These are phyloP conservation scores for Xylaria scruposa DNA, from an alignment of 495 filamentous ascomycete genomes.

Conservation along the genomic window DNA sequence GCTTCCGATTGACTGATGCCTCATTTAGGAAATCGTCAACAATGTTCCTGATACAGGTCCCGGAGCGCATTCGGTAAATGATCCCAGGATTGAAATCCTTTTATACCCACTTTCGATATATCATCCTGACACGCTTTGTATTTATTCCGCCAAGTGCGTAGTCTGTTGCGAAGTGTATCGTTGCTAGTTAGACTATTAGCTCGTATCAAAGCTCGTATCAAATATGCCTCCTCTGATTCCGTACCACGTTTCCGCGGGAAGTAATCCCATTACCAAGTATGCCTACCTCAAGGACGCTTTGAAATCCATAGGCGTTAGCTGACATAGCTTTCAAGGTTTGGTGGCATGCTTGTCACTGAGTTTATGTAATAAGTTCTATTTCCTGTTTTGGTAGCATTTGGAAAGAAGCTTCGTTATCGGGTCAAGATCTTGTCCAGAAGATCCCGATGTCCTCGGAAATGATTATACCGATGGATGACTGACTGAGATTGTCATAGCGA, in stretches of 20 bases:
- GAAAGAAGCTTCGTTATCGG: not conserved
- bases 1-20: conserved; percentile 6
- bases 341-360: not conserved
- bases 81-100: not conserved
- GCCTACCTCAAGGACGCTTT: not conserved
- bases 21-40: not conserved
- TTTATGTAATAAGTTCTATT: not conserved
- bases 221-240: conserved; percentile 12
- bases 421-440: not conserved
- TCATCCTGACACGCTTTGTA: not conserved
- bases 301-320: not conserved
- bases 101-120: not conserved
- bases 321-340: not conserved
- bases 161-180: not conserved
- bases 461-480: not conserved
- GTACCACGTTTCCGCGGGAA: conserved; percentile 6
- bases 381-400: not conserved
- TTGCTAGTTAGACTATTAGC: not conserved
- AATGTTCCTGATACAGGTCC: not conserved
- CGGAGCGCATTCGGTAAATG: conserved; percentile 1
- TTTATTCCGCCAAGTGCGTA: not conserved
- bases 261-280: conserved; percentile 5
- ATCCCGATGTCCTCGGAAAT: not conserved
- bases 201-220: not conserved
- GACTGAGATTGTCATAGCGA: not conserved